phyloP scores from a whole-genome alignment of 805 yeast species.

The Monosporozyma yasuniensis region DNA sequence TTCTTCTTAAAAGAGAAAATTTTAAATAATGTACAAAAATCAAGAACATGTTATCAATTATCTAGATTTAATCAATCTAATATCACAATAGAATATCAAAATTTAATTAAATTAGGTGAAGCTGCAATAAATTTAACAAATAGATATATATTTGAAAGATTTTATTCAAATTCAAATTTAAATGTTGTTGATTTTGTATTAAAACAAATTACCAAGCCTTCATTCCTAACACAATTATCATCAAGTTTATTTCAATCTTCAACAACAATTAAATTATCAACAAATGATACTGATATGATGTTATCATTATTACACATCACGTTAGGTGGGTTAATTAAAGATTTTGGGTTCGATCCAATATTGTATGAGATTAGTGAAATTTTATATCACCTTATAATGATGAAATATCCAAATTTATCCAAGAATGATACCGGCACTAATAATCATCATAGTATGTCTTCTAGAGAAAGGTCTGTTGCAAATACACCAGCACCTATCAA shows the following conservation, averaged over 20 bases:
- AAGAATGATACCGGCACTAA: not conserved
- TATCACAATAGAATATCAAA: constrained; percentile 30
- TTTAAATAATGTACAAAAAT: constrained; percentile 45
- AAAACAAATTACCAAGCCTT: constrained; percentile 35
- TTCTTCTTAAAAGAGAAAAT: constrained; percentile 31
- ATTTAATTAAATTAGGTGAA: constrained; percentile 50
- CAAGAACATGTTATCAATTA: constrained; percentile 45
- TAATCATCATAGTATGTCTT: too few relatives aligned
- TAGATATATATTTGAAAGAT: constrained; percentile 54
- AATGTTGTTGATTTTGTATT: constrained; percentile 48
- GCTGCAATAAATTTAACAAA: constrained; percentile 45
- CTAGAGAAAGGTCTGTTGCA: not conserved
- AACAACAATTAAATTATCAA: not conserved
- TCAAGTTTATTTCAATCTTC: constrained; percentile 16
- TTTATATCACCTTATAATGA: constrained; percentile 48
- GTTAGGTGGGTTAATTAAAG: constrained; percentile 66
- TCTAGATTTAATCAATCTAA: constrained; percentile 28
- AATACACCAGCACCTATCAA: not conserved
- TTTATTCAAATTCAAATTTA: constrained; percentile 22
- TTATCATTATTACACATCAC: constrained; percentile 35
- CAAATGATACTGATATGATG: constrained; percentile 18
- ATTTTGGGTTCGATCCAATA: constrained; percentile 59
- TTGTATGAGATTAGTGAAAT: constrained; percentile 56
- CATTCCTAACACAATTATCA: constrained; percentile 23
- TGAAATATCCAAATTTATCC: constrained; percentile 45